Base-by-base conservation (phyloP, 2,329 filamentous ascomycete genomes). In the Fusarium armeniacum region DNA sequence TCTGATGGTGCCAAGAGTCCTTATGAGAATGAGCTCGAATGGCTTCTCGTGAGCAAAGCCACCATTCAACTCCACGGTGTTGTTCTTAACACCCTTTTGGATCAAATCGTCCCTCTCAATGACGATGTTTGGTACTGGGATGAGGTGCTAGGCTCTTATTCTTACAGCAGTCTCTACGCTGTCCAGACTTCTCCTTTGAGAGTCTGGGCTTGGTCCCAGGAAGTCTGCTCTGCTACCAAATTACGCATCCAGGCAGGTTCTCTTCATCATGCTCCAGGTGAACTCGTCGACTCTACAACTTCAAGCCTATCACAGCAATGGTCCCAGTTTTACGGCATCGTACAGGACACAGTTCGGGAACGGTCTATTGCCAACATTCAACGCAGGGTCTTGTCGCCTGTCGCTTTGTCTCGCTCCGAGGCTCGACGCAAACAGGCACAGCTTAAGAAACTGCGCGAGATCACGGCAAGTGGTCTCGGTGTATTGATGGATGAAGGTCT, bases 121-220 rank as follows among this genome's bases (percentile, higher is more conserved):
- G 90, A 97, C 70, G 94, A 97, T 72, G 90, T 97, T 26, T 94
- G 91, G 89, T 98, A 98, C 78, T 99, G 96, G 96, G 93, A 97
- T 76, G 92, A 96, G 71, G 87, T 98, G 3, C 82, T 97, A 32
- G 88, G 89, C 12, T 97, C 93, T 1, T 91, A 93, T 72, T 86
- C 89, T 50, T 93, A 91, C 75, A 94, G 92, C 69, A 91, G 89
- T 33, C 78, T 98, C 5, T 98, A 98, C 79, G 91, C 93, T 16
- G 81, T 97, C 11, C 96, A 99, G 79, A 97, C 91, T 0, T 93
- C 91, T 1, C 96, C 96, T 0, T 74, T 90, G 41, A 86, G 92
- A 20, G 78, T 97, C 35, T 95, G 90, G 89, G 81, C 84, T 5
- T 93, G 91, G 87, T 83, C 87, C 10, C 86, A 86, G 74, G 90